A percentile compares a stretch with the other conserved stretches of the same genome.
Conservation (phyloP, 2,329 filamentous ascomycete species). For the Ophidiomyces ophidiicola region DNA sequence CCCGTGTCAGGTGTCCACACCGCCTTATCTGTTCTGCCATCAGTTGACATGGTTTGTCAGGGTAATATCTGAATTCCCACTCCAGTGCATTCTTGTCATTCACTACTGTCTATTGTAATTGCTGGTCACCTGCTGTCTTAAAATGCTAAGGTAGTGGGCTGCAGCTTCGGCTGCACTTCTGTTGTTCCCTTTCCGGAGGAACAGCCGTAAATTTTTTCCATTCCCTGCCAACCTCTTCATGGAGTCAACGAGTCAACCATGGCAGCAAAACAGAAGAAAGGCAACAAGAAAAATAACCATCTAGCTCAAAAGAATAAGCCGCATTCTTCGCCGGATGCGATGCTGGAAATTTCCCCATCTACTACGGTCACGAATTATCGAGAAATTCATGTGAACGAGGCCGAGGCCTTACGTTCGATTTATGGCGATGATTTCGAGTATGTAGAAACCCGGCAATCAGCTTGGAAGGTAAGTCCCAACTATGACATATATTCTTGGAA, state of each 20-base stretch:
- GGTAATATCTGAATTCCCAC: slow-evolving; percentile 1
- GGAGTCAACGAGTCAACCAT: slow-evolving; percentile 29
- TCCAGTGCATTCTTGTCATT: background rate
- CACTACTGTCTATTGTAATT: background rate
- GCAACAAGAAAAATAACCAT: slow-evolving; percentile 25
- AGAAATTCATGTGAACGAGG: slow-evolving; percentile 76
- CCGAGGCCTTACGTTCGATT: slow-evolving; percentile 73
- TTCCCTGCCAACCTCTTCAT: slow-evolving; percentile 18
- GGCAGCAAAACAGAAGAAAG: slow-evolving; percentile 36
- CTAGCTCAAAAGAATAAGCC: slow-evolving; percentile 28
- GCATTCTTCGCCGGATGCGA: slow-evolving; percentile 22
- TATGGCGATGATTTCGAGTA: slow-evolving; percentile 80
- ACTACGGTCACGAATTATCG: slow-evolving; percentile 52
- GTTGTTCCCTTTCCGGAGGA: slow-evolving; percentile 21
- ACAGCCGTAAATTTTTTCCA: slow-evolving; percentile 22
- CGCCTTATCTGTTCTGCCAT: slow-evolving; percentile 11
- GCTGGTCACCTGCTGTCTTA: slow-evolving; percentile 11
- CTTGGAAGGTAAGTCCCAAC: slow-evolving; percentile 64
- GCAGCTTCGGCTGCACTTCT: slow-evolving; percentile 35
- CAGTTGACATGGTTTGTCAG: background rate
- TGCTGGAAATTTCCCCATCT: slow-evolving; percentile 24
- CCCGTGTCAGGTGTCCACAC: background rate
- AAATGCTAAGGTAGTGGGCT: slow-evolving; percentile 31
- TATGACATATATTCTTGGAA: background rate
- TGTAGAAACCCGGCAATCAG: slow-evolving; percentile 54